Evolutionary conservation across 208 protist genomes (phyloP).

Genomic region (Trypanosoma vivax): DNA sequence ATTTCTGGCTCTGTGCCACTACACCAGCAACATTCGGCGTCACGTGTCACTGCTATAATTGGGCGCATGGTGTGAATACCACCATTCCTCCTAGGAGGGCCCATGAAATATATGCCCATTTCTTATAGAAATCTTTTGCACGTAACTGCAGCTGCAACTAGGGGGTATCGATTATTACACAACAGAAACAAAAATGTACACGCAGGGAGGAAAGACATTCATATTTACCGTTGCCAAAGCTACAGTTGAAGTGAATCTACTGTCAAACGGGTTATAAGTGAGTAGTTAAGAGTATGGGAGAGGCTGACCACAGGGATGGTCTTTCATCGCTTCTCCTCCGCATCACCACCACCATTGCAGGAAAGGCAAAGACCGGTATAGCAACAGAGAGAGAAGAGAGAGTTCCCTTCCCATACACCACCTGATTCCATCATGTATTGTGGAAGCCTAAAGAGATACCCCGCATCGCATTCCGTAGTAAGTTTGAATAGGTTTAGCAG

Average conservation of each 20-base stretch:
- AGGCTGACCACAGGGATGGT: too few species aligned
- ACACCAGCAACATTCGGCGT: constrained; percentile 1
- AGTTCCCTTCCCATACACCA: too few species aligned
- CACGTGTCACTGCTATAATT: constrained; percentile 6
- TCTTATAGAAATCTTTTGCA: background rate
- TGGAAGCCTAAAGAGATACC: constrained; percentile 23
- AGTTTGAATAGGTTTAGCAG: constrained; percentile 46
- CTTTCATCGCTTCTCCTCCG: too few species aligned
- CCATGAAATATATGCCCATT: constrained; percentile 24
- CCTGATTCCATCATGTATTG: too few species aligned
- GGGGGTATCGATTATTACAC: background rate
- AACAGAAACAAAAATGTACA: background rate
- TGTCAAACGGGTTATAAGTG: too few species aligned
- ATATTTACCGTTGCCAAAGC: too few species aligned
- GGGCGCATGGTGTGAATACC: constrained; percentile 7
- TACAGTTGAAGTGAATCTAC: too few species aligned
- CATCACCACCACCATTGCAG: too few species aligned
- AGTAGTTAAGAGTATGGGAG: too few species aligned
- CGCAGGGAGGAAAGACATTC: background rate
- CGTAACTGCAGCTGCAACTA: background rate
- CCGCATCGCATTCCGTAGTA: constrained; percentile 76
- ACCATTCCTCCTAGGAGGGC: constrained; percentile 9
- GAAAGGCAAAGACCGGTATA: too few species aligned
- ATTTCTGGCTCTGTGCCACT: background rate
- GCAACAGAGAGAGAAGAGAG: too few species aligned